These are phyloP conservation scores for Tuber calosporum DNA, from an alignment of 495 filamentous ascomycete genomes.

Conservation along the genomic window DNA sequence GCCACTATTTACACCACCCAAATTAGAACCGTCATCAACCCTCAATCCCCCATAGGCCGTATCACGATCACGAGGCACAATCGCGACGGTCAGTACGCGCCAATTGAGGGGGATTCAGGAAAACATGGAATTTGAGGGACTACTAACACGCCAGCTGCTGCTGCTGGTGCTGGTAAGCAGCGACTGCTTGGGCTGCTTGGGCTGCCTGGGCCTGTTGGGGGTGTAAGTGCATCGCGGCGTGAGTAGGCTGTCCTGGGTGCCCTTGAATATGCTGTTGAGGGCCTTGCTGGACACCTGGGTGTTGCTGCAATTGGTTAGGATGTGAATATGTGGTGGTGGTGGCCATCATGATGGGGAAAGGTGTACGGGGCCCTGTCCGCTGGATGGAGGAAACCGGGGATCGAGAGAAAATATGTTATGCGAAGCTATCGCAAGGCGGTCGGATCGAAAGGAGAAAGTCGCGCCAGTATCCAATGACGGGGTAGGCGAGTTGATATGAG, in stretches of 20 bases:
- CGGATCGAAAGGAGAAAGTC: neutral
- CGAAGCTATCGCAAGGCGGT: slow-evolving; percentile 1
- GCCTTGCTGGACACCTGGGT: slow-evolving; percentile 38
- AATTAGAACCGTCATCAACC: slow-evolving; percentile 22
- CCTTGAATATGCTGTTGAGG: slow-evolving; percentile 42
- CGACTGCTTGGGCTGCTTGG: slow-evolving; percentile 23
- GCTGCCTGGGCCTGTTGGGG: slow-evolving; percentile 26
- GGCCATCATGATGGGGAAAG: slow-evolving; percentile 32
- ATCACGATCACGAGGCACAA: slow-evolving; percentile 4
- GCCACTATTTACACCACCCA: slow-evolving; percentile 17
- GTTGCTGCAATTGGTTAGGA: slow-evolving; percentile 39
- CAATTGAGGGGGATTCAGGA: slow-evolving; percentile 29
- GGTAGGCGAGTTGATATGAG: neutral
- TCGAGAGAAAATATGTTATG: neutral
- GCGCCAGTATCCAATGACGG: neutral
- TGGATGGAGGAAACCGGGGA: neutral
- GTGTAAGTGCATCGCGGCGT: slow-evolving; percentile 38
- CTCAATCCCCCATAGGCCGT: neutral
- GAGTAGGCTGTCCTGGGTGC: slow-evolving; percentile 38
- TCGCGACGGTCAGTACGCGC: slow-evolving; percentile 23
- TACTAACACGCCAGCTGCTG: slow-evolving; percentile 39
- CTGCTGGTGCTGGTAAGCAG: slow-evolving; percentile 26
- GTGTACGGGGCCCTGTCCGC: neutral
- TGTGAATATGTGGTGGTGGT: slow-evolving; percentile 27
- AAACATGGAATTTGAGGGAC: slow-evolving; percentile 12